Percentiles rank a stretch among this genome's conserved stretches.
phyloP scores from a whole-genome alignment of 2,329 filamentous ascomycete species.

The Apiospora marii region DNA sequence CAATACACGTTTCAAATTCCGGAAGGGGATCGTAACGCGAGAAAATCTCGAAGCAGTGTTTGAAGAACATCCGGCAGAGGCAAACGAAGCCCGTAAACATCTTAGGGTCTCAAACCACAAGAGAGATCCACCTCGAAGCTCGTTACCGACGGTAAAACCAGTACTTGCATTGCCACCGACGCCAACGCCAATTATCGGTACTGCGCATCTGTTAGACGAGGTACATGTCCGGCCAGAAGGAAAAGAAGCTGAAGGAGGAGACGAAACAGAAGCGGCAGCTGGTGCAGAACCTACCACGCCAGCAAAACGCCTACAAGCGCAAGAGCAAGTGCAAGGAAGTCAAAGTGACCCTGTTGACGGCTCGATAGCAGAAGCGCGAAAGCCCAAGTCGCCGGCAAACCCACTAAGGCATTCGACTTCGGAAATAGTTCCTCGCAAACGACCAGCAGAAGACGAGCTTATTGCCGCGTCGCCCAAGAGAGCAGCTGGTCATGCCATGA shows the following conservation, averaged over 20 bases:
- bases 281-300: background rate
- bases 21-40: slow-evolving; percentile 38
- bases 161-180: background rate
- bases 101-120: background rate
- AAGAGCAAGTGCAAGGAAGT: background rate
- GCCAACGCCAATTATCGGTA: background rate
- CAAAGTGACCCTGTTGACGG: slow-evolving; percentile 24
- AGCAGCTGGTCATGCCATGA: background rate
- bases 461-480: background rate
- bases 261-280: background rate
- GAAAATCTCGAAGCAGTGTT: slow-evolving; percentile 40
- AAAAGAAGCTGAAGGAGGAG: too few relatives aligned
- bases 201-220: background rate
- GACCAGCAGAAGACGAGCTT: slow-evolving; percentile 22
- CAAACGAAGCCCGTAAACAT: background rate
- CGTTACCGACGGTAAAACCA: background rate
- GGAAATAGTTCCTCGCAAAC: slow-evolving; percentile 29
- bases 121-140: background rate
- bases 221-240: background rate
- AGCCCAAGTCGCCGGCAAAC: background rate
- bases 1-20: background rate
- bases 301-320: background rate
- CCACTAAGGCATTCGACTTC: slow-evolving; percentile 28
- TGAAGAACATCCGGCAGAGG: slow-evolving; percentile 33
- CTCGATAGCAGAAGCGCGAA: slow-evolving; percentile 19